Base-by-base conservation (phyloP, 2,329 filamentous ascomycete genomes). In the Aspergillus sp. region DNA sequence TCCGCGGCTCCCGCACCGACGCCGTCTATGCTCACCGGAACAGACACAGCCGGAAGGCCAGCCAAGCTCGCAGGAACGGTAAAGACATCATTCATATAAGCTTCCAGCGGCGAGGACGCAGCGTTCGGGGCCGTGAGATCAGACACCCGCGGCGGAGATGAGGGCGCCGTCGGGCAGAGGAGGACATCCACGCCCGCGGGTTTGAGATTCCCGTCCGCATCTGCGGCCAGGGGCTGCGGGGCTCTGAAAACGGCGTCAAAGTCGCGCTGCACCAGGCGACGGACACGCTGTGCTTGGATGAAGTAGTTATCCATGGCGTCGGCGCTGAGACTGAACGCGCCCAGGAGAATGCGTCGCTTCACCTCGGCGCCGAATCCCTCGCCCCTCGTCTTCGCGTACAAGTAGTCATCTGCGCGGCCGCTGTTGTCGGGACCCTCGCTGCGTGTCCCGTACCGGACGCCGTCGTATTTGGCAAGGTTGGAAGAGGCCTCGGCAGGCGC, bases 251-350 rank as follows among this genome's bases (percentile, higher is more conserved):
- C 85, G 2, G 80, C 74, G 71, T 97, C 85, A 68, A 99, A 99
- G 65, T 99, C 94, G 32, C 78, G 76, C 67, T 94, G 87, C 2
- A 99, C 89, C 16, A 95, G 77, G 50, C 90, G 82, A 1, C 94
- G 86, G 36, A 96, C 84, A 59, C 87, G 87, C 73, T 99, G 94
- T 43, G 94, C 94, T 68, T 96, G 88, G 56, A 96, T 83, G 65
- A 99, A 99, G 72, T 97, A 96, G 69, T 97, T 99, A 70, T 96
- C 88, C 65, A 95, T 94, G 9, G 91, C 91, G 55, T 88, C 84
- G 0, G 93, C 92, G 71, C 90, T 95, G 48, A 99, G 80, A 38
- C 87, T 92, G 68, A 96, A 97, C 0, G 91, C 87, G 14, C 94
- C 94, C 0, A 99, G 82, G 8, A 99, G 74, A 53, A 99, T 95